phyloP scores from a whole-genome alignment of 148 eudicot species.

The Chenopodium album region DNA sequence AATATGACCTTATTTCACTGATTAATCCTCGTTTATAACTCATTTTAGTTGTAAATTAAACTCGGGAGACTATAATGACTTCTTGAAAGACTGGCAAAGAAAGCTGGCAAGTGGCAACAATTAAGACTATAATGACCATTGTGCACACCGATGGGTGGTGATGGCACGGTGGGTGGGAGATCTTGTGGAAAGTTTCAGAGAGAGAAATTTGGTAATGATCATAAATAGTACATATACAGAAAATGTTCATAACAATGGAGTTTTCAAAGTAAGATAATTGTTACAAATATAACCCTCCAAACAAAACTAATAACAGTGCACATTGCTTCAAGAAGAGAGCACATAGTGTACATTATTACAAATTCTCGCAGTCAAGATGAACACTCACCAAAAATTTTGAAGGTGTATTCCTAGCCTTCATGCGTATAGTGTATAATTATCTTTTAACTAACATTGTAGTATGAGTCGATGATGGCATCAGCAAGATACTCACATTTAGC shows the following conservation, averaged over 20 bases:
- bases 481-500: constrained; percentile 96
- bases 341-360: constrained; percentile 22
- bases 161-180: background rate
- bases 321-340: constrained; percentile 15
- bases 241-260: background rate
- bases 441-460: constrained; percentile 68
- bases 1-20: too few species aligned
- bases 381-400: constrained; percentile 20
- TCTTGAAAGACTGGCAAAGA: too few species aligned
- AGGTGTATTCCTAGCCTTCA: background rate
- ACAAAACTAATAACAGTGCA: background rate
- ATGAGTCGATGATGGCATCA: constrained; percentile 92
- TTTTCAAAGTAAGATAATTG: background rate
- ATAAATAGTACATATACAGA: background rate
- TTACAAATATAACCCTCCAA: background rate
- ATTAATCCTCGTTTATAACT: too few species aligned
- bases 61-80: background rate
- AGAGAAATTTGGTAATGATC: background rate
- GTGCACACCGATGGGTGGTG: background rate
- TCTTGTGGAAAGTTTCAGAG: background rate
- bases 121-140: background rate
- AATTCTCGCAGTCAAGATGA: constrained; percentile 13
- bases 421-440: constrained; percentile 14
- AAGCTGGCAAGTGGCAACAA: too few species aligned
- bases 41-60: too few species aligned